phyloP scores from a whole-genome alignment of 1,284 basidiomycete genomes.

The Pterulicium gracile region DNA sequence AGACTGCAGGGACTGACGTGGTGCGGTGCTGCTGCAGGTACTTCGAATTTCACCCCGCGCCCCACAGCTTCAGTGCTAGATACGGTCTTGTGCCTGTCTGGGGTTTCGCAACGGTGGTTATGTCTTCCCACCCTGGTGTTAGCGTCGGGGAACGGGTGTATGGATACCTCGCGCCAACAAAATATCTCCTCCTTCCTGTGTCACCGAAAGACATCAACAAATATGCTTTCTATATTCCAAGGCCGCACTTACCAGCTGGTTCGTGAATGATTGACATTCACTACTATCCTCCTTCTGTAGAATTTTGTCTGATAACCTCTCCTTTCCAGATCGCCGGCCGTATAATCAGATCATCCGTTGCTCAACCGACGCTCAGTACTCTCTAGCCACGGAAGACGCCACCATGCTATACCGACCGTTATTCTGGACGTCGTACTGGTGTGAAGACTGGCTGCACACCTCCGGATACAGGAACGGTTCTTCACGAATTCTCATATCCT shows the following conservation, averaged over 20 bases:
- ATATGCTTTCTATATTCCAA: conserved; percentile 39
- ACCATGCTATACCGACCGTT: conserved; percentile 57
- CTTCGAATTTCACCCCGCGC: conserved; percentile 48
- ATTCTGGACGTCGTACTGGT: conserved; percentile 64
- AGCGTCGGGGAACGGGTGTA: conserved; percentile 44
- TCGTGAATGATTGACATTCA: conserved; percentile 7
- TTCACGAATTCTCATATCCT: conserved; percentile 40
- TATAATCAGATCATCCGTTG: conserved; percentile 58
- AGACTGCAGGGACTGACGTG: conserved; percentile 1
- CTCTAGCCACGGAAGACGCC: conserved; percentile 32
- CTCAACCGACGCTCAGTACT: conserved; percentile 39
- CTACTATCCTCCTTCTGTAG: conserved; percentile 1
- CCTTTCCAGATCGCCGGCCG: conserved; percentile 54
- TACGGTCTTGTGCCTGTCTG: conserved; percentile 57
- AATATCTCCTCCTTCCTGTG: conserved; percentile 43
- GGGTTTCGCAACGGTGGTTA: conserved; percentile 48
- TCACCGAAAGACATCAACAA: conserved; percentile 37
- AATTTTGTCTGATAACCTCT: conserved; percentile 1
- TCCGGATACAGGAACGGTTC: conserved; percentile 34
- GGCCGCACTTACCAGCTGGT: conserved; percentile 49
- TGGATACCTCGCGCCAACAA: conserved; percentile 48
- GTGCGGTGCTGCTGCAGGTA: conserved; percentile 27
- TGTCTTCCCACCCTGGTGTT: conserved; percentile 36
- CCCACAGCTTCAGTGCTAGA: conserved; percentile 23
- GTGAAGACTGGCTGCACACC: conserved; percentile 49